Percentiles rank a stretch among this genome's conserved stretches.
Evolutionary conservation across 192 early-diverging fungal genomes (phyloP).

Genomic region (Cetraspora pellucida): DNA sequence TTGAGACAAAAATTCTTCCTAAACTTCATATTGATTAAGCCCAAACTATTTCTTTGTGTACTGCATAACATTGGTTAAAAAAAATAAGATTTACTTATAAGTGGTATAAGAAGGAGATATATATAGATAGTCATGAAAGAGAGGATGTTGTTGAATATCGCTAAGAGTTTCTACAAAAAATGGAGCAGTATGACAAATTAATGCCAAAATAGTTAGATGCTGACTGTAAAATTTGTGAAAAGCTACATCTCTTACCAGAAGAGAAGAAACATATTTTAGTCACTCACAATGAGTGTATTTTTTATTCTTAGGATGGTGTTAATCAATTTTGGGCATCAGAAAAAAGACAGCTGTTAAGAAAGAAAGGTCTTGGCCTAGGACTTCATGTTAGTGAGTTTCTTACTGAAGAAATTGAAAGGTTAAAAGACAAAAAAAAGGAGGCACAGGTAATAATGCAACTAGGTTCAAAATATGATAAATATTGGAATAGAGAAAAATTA

Average conservation of each 20-base stretch:
- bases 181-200: neutral
- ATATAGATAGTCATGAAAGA: slow-evolving; percentile 36
- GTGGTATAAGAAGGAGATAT: slow-evolving; percentile 3
- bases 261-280: slow-evolving; percentile 17
- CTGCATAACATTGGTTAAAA: neutral
- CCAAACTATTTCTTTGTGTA: neutral
- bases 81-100: slow-evolving; percentile 21
- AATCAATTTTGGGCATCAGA: neutral
- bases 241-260: neutral
- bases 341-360: neutral
- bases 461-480: slow-evolving; percentile 26
- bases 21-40: too few species aligned
- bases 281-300: slow-evolving; percentile 32
- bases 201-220: slow-evolving; percentile 1
- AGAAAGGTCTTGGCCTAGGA: neutral
- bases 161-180: slow-evolving; percentile 1
- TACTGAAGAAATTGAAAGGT: slow-evolving; percentile 13
- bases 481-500: slow-evolving; percentile 11
- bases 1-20: too few species aligned
- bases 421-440: slow-evolving; percentile 4
- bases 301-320: slow-evolving; percentile 28
- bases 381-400: neutral
- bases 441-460: slow-evolving; percentile 6
- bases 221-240: neutral
- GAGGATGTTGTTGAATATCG: slow-evolving; percentile 34